Evolutionary conservation across 1,284 basidiomycete species (phyloP).

Genomic region (Cryptococcus sp.): DNA sequence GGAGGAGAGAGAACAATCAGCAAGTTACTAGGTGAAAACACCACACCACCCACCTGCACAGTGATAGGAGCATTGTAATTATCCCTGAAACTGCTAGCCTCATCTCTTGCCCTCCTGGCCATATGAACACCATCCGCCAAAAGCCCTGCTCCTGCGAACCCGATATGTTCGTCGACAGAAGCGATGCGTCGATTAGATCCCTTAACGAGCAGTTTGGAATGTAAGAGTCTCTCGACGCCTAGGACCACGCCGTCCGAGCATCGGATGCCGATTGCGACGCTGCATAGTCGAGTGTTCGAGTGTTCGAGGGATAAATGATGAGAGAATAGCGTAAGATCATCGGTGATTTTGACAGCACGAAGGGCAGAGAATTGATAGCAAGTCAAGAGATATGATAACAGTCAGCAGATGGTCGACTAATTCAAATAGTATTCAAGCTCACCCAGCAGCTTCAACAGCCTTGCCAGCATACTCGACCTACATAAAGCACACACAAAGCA

Average conservation of each 20-base stretch:
- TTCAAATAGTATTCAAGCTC: not conserved
- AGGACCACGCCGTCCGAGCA: conserved; percentile 92
- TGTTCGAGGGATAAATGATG: not conserved
- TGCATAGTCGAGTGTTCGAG: conserved; percentile 44
- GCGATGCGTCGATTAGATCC: conserved; percentile 91
- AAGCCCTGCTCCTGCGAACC: conserved; percentile 88
- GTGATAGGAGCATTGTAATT: conserved; percentile 74
- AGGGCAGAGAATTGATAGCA: not conserved
- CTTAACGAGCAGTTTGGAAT: conserved; percentile 94
- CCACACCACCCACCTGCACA: conserved; percentile 64
- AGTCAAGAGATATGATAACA: not conserved
- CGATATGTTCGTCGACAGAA: conserved; percentile 89
- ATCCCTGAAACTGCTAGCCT: conserved; percentile 76
- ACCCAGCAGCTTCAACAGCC: not conserved
- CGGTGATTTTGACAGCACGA: not conserved
- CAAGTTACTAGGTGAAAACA: not conserved
- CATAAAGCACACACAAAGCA: conserved; percentile 66
- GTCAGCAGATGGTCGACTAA: not conserved
- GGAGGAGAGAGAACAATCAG: not conserved
- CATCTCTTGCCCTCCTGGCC: conserved; percentile 79
- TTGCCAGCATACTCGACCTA: not conserved
- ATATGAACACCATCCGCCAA: conserved; percentile 92
- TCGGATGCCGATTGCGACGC: conserved; percentile 86
- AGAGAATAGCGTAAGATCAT: not conserved
- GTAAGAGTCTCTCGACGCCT: conserved; percentile 96